Evolutionary conservation across 352 stramenopile species (phyloP).

Genomic region (Phytopythium ostracodes): DNA sequence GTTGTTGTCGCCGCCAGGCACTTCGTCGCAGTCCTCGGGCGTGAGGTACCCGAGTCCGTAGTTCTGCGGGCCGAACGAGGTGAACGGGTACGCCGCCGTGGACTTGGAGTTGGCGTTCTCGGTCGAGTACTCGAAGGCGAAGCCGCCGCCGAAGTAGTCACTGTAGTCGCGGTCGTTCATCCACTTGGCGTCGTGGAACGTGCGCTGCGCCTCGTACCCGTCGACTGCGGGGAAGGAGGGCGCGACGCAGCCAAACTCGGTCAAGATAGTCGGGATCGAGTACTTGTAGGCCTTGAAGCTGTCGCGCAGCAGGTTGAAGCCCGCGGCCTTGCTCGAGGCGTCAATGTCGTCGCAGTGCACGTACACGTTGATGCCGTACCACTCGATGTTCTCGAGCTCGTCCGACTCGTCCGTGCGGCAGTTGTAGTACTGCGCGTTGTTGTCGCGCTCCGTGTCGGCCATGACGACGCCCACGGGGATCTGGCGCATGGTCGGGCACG

Average conservation of each 20-base stretch:
- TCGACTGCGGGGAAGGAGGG: constrained; percentile 36
- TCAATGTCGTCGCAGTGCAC: constrained; percentile 62
- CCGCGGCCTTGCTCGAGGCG: constrained; percentile 33
- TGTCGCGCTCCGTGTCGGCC: constrained; percentile 52
- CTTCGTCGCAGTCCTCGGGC: constrained; percentile 55
- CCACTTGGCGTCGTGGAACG: constrained; percentile 62
- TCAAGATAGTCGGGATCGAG: constrained; percentile 29
- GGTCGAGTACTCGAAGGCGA: constrained; percentile 80
- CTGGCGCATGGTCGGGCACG: constrained; percentile 50
- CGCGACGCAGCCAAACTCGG: constrained; percentile 26
- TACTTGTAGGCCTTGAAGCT: constrained; percentile 62
- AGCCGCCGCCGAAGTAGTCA: constrained; percentile 58
- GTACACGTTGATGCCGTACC: constrained; percentile 86
- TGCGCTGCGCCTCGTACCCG: constrained; percentile 70
- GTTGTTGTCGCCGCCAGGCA: constrained; percentile 20
- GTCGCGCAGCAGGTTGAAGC: constrained; percentile 56
- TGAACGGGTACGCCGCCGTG: constrained; percentile 61
- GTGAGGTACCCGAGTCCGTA: constrained; percentile 77
- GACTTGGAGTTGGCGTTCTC: constrained; percentile 69
- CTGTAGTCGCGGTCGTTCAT: constrained; percentile 47
- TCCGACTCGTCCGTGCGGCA: constrained; percentile 61
- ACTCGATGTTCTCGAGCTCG: constrained; percentile 70
- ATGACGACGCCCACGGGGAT: constrained; percentile 76
- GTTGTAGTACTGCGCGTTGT: constrained; percentile 81
- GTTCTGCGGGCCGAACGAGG: constrained; percentile 53